Evolutionary conservation across 2,329 filamentous ascomycete species (phyloP), one percentile per base, ranked within the genome.

Genomic region (Claviceps pazoutovae): DNA sequence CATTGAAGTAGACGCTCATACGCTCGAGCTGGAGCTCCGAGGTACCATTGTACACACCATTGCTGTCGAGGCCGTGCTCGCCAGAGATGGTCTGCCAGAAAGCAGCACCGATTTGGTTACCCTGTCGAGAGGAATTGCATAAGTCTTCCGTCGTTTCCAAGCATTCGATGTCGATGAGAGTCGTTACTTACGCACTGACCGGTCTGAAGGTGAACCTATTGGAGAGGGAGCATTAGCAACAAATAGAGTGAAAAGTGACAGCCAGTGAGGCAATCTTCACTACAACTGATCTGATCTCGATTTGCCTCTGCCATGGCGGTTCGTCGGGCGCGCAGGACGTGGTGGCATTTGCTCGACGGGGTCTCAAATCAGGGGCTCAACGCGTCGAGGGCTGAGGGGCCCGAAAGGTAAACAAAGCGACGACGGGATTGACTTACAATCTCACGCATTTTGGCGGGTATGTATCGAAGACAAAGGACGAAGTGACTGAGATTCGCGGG

Each of bases 81-180:
- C 83, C 82, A 66, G 85, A 87, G 70, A 89, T 88, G 65, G 77
- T 85, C 73, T 89, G 85, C 85, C 93, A 98, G 82, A 98, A 98
- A 75, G 93, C 93, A 79, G 93, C 91, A 90, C 93, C 93, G 65
- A 97, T 95, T 87, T 97, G 93, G 86, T 97, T 97, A 83, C 93
- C 91, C 90, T 96, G 19, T 55, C 26, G 43, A 30, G 11, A 16
- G 14, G 30, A 26, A 30, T 21, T 11, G 7, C 3, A 66, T 76
- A 63, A 74, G 69, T 61, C 55, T 58, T 56, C 56, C 46, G 38
- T 46, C 47, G 36, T 46, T 50, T 44, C n/a, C 17, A 46, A 51
- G 39, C 42, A 26, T 44, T 44, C 19, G 42, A 44, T 26, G 21
- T 16, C 42, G 89, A 77, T 98, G 93, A 76, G 97, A 91, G 91